Evolutionary conservation across 1,284 basidiomycete genomes (phyloP).

Genomic region (Salmacisia buchloeana): DNA sequence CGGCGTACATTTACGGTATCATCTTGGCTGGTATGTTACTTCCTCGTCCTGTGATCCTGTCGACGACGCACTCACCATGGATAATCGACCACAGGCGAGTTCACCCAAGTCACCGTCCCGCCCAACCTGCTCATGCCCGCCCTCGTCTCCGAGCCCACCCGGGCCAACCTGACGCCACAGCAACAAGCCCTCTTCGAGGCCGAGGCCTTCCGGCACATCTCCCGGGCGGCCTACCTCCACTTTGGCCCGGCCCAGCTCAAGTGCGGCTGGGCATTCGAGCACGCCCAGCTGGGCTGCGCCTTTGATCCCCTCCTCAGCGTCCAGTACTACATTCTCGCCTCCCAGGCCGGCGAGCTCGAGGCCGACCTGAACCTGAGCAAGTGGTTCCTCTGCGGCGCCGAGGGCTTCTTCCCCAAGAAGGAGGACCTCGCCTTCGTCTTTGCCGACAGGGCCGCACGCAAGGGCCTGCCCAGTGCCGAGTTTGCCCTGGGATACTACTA

Average conservation of each 20-base stretch:
- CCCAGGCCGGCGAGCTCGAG: constrained; percentile 63
- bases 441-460: constrained; percentile 80
- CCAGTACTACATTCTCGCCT: constrained; percentile 80
- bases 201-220: constrained; percentile 54
- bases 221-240: constrained; percentile 76
- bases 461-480: constrained; percentile 73
- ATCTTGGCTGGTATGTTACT: constrained; percentile 60
- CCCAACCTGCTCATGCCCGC: constrained; percentile 27
- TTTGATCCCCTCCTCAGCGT: constrained; percentile 86
- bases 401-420: constrained; percentile 78
- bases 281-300: constrained; percentile 74
- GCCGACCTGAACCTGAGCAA: constrained; percentile 93
- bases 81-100: constrained; percentile 55
- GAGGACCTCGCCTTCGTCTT: constrained; percentile 80
- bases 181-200: constrained; percentile 24
- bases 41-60: constrained; percentile 59
- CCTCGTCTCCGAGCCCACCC: constrained; percentile 22
- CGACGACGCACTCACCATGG: constrained; percentile 53
- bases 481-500: constrained; percentile 92
- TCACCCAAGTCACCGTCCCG: constrained; percentile 35
- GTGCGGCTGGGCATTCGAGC: constrained; percentile 78
- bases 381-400: constrained; percentile 87
- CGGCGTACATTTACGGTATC: constrained; percentile 73
- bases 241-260: constrained; percentile 89
- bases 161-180: constrained; percentile 22